These are phyloP conservation scores for Eucalyptus regnans DNA, from an alignment of 345 rosid genomes.

Conservation along the genomic window DNA sequence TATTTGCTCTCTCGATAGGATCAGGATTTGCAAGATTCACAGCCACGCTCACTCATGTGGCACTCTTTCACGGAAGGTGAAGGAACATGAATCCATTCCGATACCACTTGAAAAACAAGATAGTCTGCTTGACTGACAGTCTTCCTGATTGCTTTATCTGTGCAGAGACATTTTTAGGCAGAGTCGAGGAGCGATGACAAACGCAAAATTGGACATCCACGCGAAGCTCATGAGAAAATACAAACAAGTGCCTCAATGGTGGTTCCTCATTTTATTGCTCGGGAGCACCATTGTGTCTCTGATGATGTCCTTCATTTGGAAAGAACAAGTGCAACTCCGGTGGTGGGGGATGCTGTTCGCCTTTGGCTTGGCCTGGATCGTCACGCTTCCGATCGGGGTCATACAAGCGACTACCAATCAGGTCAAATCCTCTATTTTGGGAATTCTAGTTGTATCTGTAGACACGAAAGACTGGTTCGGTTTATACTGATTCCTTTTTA, in stretches of 20 bases:
- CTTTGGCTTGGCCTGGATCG: slow-evolving; percentile 72
- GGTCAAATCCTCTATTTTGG: slow-evolving; percentile 10
- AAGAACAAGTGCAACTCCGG: slow-evolving; percentile 64
- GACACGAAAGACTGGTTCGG: not conserved
- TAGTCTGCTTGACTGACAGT: not conserved
- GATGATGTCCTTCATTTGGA: slow-evolving; percentile 72
- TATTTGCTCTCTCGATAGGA: slow-evolving; percentile 96
- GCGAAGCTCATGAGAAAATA: slow-evolving; percentile 66
- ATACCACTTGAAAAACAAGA: not conserved
- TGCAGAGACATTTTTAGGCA: slow-evolving; percentile 76
- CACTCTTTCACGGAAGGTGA: slow-evolving; percentile 91
- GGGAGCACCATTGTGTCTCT: slow-evolving; percentile 59
- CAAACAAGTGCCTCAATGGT: slow-evolving; percentile 92
- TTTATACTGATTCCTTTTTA: not conserved
- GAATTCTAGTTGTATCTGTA: not conserved
- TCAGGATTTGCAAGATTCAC: slow-evolving; percentile 97
- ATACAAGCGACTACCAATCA: slow-evolving; percentile 99
- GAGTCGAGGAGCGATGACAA: slow-evolving; percentile 67
- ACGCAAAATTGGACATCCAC: slow-evolving; percentile 68
- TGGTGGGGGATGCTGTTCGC: slow-evolving; percentile 99
- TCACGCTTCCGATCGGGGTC: slow-evolving; percentile 95
- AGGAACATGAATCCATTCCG: not conserved
- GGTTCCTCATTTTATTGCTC: slow-evolving; percentile 54
- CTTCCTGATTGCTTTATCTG: not conserved
- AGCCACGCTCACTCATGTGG: slow-evolving; percentile 91